Evolutionary conservation across 1,284 basidiomycete genomes (phyloP).

Genomic region (Fomitopsis schrenkii): DNA sequence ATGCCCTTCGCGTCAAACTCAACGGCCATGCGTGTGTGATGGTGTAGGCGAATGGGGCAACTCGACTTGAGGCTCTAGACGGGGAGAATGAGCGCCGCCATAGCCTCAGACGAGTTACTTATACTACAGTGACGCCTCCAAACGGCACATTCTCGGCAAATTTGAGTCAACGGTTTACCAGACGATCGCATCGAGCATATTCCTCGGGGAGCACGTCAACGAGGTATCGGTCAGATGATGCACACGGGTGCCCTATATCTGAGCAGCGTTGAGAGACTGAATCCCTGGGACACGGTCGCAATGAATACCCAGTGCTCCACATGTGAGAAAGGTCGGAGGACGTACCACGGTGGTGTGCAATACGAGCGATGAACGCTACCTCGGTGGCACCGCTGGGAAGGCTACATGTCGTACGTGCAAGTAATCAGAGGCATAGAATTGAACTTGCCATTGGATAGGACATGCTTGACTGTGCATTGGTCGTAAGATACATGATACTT

Average conservation of each 20-base stretch:
- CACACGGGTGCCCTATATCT: not conserved
- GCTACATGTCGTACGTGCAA: too few species aligned
- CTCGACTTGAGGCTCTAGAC: not conserved
- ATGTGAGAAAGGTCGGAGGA: too few species aligned
- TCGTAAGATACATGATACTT: too few species aligned
- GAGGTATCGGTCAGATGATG: not conserved
- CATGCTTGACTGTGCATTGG: too few species aligned
- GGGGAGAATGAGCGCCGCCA: not conserved
- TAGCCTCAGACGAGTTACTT: not conserved
- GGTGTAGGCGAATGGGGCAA: not conserved
- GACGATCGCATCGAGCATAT: not conserved
- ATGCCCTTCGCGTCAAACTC: constrained; percentile 59
- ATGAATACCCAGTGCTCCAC: too few species aligned
- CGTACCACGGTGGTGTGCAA: too few species aligned
- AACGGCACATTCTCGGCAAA: not conserved
- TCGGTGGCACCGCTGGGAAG: too few species aligned
- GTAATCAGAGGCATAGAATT: too few species aligned
- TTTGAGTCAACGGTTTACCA: not conserved
- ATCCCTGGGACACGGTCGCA: too few species aligned
- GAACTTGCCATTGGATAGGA: too few species aligned
- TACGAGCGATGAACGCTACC: too few species aligned
- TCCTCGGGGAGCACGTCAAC: not conserved
- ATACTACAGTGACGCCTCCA: not conserved
- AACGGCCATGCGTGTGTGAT: not conserved
- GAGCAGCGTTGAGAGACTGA: too few species aligned